Evolutionary conservation across 2,329 filamentous ascomycete genomes (phyloP), one percentile per base, ranked within the genome.

Genomic region (Fragosphaeria purpurea): DNA sequence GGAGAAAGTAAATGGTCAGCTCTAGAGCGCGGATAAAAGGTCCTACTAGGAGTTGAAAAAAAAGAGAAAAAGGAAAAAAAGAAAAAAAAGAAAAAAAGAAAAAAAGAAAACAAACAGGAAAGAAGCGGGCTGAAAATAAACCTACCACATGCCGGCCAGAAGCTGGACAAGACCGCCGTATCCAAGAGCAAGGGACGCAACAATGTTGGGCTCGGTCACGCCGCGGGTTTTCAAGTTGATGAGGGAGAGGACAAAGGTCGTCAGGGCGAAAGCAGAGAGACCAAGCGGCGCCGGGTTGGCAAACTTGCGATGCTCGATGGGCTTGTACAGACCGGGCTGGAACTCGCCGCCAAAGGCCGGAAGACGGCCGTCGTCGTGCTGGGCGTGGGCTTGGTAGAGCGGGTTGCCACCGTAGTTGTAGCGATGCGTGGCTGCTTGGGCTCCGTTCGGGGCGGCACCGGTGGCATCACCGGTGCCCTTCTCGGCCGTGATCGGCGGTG

Each of bases 71-170:
- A 34, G 6, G 41, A 12, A 31, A 32, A 10, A 40, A 33, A 44
- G 38, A 6, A 22, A 7, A 9, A 8, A 9, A 37, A 6, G 11
- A n/a, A n/a, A 4, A 13, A 2, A 34, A 41, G 12, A 11, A 5
- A 30, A 4, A n/a, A 30, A 12, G 12, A 11, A 47, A 30, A n/a
- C 1, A 13, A 30, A 41, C 32, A 30, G 4, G 7, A 7, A 22
- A 22, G 22, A 22, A 22, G 22, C 22, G 22, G 22, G 22, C 22
- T 22, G 7, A 11, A 33, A 12, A 1, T 10, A 8, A n/a, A 74
- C 79, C 66, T 76, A 88, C 87, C 87, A 93, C 87, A 91, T 93
- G 71, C 87, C 87, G 57, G 86, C 84, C 30, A 88, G 71, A 47
- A 91, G 73, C 71, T 93, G 87, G 41, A 90, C 80, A 12, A 89